phyloP scores from a whole-genome alignment of 2,329 filamentous ascomycete genomes.

The Trichoderma atrobrunneum region DNA sequence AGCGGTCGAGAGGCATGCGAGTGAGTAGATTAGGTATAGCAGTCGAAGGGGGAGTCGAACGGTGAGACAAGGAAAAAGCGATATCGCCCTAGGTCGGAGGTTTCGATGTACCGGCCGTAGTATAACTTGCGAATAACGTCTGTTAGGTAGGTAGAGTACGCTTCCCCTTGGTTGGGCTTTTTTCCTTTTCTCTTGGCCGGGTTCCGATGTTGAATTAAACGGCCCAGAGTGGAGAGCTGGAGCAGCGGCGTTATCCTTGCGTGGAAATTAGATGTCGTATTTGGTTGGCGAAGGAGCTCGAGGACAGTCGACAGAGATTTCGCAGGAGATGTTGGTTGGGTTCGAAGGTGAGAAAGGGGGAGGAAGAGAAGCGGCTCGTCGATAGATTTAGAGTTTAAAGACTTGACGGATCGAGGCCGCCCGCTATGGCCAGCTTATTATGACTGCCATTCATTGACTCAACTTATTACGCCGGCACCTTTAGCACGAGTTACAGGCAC shows the following conservation, averaged over 20 bases:
- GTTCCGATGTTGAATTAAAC: background rate
- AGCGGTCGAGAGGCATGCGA: background rate
- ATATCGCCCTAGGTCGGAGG: background rate
- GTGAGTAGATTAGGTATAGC: background rate
- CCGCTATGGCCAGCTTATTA: slow-evolving; percentile 1
- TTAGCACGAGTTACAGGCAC: background rate
- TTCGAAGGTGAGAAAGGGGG: background rate
- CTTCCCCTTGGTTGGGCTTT: background rate
- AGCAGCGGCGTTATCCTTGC: slow-evolving; percentile 4
- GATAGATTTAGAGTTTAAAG: slow-evolving; percentile 8
- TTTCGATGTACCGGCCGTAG: background rate
- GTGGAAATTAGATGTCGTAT: background rate
- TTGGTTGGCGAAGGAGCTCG: background rate
- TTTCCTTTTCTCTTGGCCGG: background rate
- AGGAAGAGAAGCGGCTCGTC: background rate
- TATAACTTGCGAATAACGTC: background rate
- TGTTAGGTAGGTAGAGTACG: background rate
- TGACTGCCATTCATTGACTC: background rate
- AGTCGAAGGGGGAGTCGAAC: background rate
- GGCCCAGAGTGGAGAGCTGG: background rate
- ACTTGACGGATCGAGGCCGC: slow-evolving; percentile 3
- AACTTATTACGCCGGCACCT: background rate
- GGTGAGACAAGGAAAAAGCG: background rate
- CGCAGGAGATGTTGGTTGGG: background rate
- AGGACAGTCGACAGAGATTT: background rate